Evolutionary conservation across 306 rosid species (phyloP).

Genomic region (Trifolium pratense): DNA sequence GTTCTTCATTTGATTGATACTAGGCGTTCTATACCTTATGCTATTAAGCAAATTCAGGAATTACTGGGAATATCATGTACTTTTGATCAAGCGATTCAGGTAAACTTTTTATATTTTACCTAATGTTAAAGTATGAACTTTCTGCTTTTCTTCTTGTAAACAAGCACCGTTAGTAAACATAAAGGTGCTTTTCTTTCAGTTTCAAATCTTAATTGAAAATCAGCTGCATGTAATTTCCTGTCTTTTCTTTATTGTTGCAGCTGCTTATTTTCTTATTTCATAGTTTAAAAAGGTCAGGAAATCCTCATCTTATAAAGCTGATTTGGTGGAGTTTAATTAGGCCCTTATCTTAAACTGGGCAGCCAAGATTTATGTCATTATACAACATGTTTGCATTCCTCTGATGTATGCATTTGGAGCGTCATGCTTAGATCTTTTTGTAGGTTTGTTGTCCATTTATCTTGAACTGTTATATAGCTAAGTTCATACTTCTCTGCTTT

Average conservation of each 20-base stretch:
- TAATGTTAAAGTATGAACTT: slow-evolving; percentile 6
- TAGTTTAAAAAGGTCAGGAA: background rate
- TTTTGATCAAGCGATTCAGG: slow-evolving; percentile 90
- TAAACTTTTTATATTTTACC: slow-evolving; percentile 8
- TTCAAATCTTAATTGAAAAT: background rate
- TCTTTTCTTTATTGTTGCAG: slow-evolving; percentile 2
- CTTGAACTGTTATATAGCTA: no score
- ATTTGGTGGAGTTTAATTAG: background rate
- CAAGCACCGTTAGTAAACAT: slow-evolving; percentile 14
- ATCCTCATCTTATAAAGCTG: background rate
- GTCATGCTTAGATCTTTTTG: slow-evolving; percentile 1
- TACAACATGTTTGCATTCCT: slow-evolving; percentile 4
- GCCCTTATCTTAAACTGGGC: background rate
- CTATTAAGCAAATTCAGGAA: slow-evolving; percentile 83
- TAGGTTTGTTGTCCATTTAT: background rate
- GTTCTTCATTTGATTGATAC: slow-evolving; percentile 89
- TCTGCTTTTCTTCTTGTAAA: background rate
- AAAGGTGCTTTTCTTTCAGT: slow-evolving; percentile 20
- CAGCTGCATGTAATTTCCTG: background rate
- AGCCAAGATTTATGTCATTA: slow-evolving; percentile 7
- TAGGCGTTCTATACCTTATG: slow-evolving; percentile 83
- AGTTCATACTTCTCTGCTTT: background rate
- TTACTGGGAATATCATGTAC: slow-evolving; percentile 85
- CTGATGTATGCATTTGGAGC: background rate
- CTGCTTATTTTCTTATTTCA: slow-evolving; percentile 2